Conservation (phyloP, 1,284 basidiomycete genomes). For the Chalciporus sp. region DNA sequence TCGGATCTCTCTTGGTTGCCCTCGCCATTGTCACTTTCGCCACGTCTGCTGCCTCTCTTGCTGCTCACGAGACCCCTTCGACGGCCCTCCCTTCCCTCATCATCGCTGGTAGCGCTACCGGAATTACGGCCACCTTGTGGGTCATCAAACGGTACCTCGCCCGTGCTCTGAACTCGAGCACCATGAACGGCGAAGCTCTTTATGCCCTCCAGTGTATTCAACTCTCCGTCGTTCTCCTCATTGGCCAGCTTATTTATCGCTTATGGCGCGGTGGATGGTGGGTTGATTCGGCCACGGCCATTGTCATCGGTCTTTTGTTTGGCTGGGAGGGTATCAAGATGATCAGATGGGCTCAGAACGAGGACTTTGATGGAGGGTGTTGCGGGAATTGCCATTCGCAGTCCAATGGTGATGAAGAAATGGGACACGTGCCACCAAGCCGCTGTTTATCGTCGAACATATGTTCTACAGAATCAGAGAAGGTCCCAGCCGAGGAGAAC, state of each 20-base stretch:
- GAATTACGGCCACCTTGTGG: conserved; percentile 44
- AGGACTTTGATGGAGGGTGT: conserved; percentile 25
- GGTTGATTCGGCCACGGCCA: conserved; percentile 45
- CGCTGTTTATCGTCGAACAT: background rate
- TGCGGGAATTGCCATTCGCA: background rate
- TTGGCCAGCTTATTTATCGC: conserved; percentile 39
- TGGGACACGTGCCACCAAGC: background rate
- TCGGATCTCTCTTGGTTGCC: conserved; percentile 40
- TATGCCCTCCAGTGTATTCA: conserved; percentile 40
- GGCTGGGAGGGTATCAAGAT: conserved; percentile 20
- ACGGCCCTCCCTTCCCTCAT: conserved; percentile 42
- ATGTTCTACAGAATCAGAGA: background rate
- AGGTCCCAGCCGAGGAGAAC: background rate
- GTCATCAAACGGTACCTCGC: conserved; percentile 48
- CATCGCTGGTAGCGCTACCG: conserved; percentile 42
- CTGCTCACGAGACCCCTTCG: conserved; percentile 39
- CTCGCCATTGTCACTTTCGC: conserved; percentile 41
- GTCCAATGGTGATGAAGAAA: background rate
- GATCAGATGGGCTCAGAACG: background rate
- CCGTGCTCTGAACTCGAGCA: conserved; percentile 43
- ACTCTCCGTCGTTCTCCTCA: conserved; percentile 38
- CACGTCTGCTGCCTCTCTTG: conserved; percentile 40
- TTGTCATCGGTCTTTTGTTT: conserved; percentile 43
- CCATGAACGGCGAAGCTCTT: conserved; percentile 45
- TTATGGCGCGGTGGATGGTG: conserved; percentile 50